These are phyloP conservation scores for Puccinia horiana DNA, from an alignment of 1,284 basidiomycete genomes.

Conservation along the genomic window DNA sequence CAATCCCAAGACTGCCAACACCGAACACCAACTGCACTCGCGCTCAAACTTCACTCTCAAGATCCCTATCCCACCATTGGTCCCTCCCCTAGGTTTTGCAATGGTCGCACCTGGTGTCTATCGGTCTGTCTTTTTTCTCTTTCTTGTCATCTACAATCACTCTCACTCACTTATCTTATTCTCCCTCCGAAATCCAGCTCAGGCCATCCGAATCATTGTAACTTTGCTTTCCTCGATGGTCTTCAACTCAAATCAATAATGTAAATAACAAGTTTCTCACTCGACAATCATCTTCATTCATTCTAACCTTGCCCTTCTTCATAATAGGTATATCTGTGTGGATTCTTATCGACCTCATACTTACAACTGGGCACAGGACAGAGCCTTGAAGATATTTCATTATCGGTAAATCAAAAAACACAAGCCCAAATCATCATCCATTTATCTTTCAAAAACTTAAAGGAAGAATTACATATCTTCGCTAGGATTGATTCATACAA, in stretches of 20 bases:
- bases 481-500: conserved; percentile 43
- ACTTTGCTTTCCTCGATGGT: conserved; percentile 39
- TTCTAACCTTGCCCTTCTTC: not conserved
- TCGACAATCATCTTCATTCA: not conserved
- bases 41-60: not conserved
- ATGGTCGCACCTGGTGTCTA: conserved; percentile 44
- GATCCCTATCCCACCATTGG: conserved; percentile 16
- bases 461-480: not conserved
- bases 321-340: conserved; percentile 29
- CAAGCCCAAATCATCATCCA: not conserved
- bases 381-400: conserved; percentile 47
- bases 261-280: not conserved
- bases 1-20: not conserved
- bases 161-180: not conserved
- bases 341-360: conserved; percentile 45
- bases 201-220: conserved; percentile 46
- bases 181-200: not conserved
- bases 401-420: conserved; percentile 13
- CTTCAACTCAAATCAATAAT: conserved; percentile 43
- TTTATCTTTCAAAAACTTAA: not conserved
- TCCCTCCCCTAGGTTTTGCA: conserved; percentile 41
- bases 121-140: conserved; percentile 6
- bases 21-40: not conserved
- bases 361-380: conserved; percentile 42
- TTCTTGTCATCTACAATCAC: not conserved